These are phyloP conservation scores for Phaeotremella skinneri DNA, from an alignment of 768 basidiomycete species.

Conservation along the genomic window DNA sequence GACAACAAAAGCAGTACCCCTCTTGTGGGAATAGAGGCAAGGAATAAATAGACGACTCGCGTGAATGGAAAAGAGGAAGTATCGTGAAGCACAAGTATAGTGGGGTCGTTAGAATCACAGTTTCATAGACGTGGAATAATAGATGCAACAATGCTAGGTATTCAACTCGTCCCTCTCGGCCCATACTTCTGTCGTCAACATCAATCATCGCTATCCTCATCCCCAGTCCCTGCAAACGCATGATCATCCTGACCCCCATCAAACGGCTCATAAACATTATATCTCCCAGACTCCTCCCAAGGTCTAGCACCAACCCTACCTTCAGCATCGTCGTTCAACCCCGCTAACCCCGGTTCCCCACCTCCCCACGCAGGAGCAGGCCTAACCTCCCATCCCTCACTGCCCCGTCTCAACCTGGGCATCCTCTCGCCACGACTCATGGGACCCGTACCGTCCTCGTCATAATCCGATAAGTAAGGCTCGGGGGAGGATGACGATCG, in stretches of 20 bases:
- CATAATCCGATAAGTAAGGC: slow-evolving; percentile 48
- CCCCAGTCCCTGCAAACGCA: too few species aligned
- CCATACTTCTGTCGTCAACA: not conserved
- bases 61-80: too few species aligned
- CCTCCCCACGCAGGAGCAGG: slow-evolving; percentile 10
- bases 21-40: too few species aligned
- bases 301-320: slow-evolving; percentile 7
- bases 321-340: slow-evolving; percentile 1
- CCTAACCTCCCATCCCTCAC: slow-evolving; percentile 49
- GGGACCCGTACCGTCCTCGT: slow-evolving; percentile 34
- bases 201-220: not conserved
- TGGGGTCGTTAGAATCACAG: too few species aligned
- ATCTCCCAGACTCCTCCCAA: slow-evolving; percentile 30
- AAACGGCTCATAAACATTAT: slow-evolving; percentile 30
- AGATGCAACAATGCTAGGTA: not conserved
- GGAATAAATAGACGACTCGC: too few species aligned
- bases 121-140: not conserved
- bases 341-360: not conserved
- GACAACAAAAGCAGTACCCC: too few species aligned
- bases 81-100: too few species aligned
- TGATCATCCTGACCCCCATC: slow-evolving; percentile 10
- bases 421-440: not conserved
- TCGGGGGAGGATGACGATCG: slow-evolving; percentile 40
- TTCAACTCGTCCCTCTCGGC: too few species aligned
- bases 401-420: slow-evolving; percentile 41